phyloP scores from a whole-genome alignment of 306 rosid species.

The Quercus rubra region DNA sequence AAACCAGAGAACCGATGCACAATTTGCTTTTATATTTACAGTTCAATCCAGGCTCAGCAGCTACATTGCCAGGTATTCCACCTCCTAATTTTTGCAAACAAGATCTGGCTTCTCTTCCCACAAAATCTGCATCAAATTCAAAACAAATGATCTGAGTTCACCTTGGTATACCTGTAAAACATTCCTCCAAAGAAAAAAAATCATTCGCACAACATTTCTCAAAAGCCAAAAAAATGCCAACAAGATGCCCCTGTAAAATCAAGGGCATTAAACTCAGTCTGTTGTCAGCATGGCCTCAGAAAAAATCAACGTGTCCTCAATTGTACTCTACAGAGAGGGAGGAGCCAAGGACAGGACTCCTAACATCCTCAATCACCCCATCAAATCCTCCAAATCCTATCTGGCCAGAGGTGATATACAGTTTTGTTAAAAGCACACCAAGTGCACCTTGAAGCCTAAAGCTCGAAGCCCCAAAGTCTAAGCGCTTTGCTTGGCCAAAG shows the following conservation, averaged over 20 bases:
- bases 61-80: background rate
- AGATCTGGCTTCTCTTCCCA: constrained; percentile 9
- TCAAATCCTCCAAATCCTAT: no score
- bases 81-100: constrained; percentile 1
- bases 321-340: background rate
- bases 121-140: constrained; percentile 30
- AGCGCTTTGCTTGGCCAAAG: no score
- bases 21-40: constrained; percentile 39
- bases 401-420: no score
- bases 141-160: background rate
- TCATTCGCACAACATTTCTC: background rate
- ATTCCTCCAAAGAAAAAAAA: background rate
- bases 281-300: background rate
- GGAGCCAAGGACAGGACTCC: background rate
- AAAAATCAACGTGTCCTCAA: background rate
- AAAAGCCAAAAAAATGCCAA: background rate
- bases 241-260: background rate
- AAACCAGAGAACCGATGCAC: background rate
- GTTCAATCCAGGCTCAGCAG: constrained; percentile 19
- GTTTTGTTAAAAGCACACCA: no score
- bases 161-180: background rate
- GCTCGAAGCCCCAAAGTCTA: no score
- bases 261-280: background rate
- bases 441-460: no score
- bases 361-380: no score